A percentile compares a stretch with the other conserved stretches of the same genome.
Conservation (phyloP, 106 monocot genomes). For the Allium fistulosum region DNA sequence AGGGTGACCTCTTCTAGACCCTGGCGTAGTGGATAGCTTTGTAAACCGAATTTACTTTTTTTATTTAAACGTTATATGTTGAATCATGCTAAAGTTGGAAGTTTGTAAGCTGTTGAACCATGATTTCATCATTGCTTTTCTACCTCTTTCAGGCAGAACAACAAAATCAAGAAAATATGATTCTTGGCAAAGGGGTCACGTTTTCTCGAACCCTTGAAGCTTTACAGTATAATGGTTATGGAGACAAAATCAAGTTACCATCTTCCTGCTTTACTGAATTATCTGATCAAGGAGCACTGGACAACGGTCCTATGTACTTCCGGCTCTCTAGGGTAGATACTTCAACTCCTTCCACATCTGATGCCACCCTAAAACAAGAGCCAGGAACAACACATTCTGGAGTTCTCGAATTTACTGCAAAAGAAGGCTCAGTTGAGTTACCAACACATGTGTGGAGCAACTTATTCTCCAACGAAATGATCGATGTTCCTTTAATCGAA, state of each 20-base stretch:
- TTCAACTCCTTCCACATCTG: conserved; percentile 10
- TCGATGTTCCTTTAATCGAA: conserved; percentile 53
- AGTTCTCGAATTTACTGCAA: conserved; percentile 89
- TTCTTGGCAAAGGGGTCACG: conserved; percentile 54
- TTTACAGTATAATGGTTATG: conserved; percentile 52
- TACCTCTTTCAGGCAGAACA: conserved; percentile 48
- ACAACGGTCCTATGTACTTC: conserved; percentile 98
- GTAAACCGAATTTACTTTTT: no score
- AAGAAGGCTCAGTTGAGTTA: conserved; percentile 72
- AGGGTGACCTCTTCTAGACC: no score
- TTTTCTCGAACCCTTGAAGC: conserved; percentile 72
- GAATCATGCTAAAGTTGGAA: no score
- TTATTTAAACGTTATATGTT: no score
- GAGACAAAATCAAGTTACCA: conserved; percentile 93
- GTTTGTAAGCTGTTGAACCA: not conserved
- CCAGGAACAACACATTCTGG: conserved; percentile 60
- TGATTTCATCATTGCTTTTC: not conserved
- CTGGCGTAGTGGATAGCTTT: no score
- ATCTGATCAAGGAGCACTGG: conserved; percentile 79
- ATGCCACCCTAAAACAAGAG: conserved; percentile 17
- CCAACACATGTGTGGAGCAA: conserved; percentile 89
- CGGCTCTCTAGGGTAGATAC: conserved; percentile 48
- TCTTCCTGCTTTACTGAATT: conserved; percentile 81
- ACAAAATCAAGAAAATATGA: conserved; percentile 61
- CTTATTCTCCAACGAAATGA: conserved; percentile 32